Percentiles rank a stretch among this genome's conserved stretches.
Evolutionary conservation across 2,329 filamentous ascomycete genomes (phyloP).

Genomic region (Stagonosporopsis rhizophila): DNA sequence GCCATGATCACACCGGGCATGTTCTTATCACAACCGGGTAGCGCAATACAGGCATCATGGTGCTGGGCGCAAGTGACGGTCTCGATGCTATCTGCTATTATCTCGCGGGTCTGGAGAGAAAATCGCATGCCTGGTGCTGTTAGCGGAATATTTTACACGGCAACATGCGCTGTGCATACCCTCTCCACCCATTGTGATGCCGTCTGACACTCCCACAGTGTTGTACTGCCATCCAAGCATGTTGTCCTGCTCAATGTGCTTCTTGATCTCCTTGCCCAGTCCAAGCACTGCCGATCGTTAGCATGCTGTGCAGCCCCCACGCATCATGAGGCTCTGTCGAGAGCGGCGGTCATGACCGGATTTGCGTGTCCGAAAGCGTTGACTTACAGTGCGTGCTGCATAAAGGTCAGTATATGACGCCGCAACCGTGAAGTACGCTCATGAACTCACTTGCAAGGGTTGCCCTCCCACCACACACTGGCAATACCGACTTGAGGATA

Average conservation of each 20-base stretch:
- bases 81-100: conserved; percentile 94
- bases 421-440: conserved; percentile 48
- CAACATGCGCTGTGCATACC: conserved; percentile 56
- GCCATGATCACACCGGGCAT: conserved; percentile 95
- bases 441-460: conserved; percentile 85
- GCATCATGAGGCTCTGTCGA: conserved; percentile 19
- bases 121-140: conserved; percentile 79
- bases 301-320: conserved; percentile 19
- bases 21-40: conserved; percentile 96
- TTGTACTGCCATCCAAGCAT: conserved; percentile 97
- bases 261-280: conserved; percentile 86
- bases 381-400: conserved; percentile 59
- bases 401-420: conserved; percentile 31
- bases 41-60: conserved; percentile 91
- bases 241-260: conserved; percentile 76
- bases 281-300: conserved; percentile 70
- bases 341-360: conserved; percentile 1
- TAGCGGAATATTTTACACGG: not conserved
- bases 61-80: conserved; percentile 90
- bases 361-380: not conserved
- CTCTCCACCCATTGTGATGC: conserved; percentile 94
- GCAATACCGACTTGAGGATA: conserved; percentile 90
- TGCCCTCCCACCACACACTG: conserved; percentile 97
- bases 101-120: conserved; percentile 86
- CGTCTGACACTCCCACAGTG: conserved; percentile 87